phyloP scores from a whole-genome alignment of 257 asterid species.

The Perilla frutescens region DNA sequence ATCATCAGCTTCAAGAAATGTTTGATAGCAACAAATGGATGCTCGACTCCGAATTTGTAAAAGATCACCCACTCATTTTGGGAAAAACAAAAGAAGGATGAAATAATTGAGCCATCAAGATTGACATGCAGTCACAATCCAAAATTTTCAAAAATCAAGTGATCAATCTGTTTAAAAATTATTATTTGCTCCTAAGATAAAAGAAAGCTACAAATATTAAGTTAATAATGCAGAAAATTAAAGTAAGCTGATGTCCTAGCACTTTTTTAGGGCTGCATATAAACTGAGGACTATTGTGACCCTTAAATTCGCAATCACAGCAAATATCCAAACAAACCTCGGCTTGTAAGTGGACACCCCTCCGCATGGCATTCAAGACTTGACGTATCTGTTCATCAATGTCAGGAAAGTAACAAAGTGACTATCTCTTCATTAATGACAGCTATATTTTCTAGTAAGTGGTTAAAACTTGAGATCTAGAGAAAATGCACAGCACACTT shows the following conservation, averaged over 20 bases:
- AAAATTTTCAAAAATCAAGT: not conserved
- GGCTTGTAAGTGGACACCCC: constrained; percentile 62
- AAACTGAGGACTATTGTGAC: not conserved
- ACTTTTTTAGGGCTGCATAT: not conserved
- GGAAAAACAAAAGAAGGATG: too few relatives aligned
- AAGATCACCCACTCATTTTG: too few relatives aligned
- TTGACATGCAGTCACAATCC: not conserved
- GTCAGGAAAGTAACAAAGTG: constrained; percentile 26
- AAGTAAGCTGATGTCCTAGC: not conserved
- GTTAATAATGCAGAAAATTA: not conserved
- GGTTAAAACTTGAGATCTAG: not conserved
- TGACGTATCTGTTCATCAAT: constrained; percentile 73
- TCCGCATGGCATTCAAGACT: constrained; percentile 74
- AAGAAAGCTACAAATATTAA: not conserved
- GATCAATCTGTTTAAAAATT: not conserved
- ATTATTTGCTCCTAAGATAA: not conserved
- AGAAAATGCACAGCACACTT: not conserved
- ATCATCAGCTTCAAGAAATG: too few relatives aligned
- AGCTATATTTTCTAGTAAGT: not conserved
- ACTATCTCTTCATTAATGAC: not conserved
- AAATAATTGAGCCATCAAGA: too few relatives aligned
- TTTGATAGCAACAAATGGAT: too few relatives aligned
- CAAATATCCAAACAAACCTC: constrained; percentile 66
- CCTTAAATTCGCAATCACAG: not conserved
- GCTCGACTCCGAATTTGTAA: too few relatives aligned